phyloP scores from a whole-genome alignment of 495 filamentous ascomycete genomes.

The Neurospora sp. region DNA sequence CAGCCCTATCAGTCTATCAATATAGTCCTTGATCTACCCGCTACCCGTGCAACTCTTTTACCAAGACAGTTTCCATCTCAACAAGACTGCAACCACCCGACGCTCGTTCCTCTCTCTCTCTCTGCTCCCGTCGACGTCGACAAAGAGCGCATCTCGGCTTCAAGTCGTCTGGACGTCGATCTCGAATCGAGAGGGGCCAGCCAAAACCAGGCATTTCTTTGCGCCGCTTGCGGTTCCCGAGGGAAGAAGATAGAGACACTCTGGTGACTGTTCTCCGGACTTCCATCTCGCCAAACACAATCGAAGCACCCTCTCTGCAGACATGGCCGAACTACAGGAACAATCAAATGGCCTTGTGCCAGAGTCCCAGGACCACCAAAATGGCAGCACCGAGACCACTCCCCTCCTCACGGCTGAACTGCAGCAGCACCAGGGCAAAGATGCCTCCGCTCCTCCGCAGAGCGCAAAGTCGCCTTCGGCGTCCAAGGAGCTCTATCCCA shows the following conservation, averaged over 20 bases:
- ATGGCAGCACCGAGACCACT: neutral
- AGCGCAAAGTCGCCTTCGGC: conserved; percentile 13
- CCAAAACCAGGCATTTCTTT: neutral
- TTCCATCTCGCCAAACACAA: neutral
- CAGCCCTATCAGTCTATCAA: neutral
- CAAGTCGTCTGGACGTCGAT: neutral
- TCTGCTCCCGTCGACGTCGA: neutral
- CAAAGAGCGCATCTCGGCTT: neutral
- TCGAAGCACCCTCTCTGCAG: neutral
- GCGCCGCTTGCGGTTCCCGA: neutral
- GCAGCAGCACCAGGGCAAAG: conserved; percentile 5
- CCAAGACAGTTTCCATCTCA: neutral
- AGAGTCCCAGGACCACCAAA: neutral
- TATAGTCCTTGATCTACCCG: neutral
- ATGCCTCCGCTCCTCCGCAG: conserved; percentile 10
- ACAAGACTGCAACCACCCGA: neutral
- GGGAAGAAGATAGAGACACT: neutral
- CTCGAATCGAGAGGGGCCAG: neutral
- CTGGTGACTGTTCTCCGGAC: neutral
- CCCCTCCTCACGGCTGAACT: conserved; percentile 10
- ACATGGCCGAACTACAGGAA: neutral
- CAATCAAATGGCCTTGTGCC: neutral
- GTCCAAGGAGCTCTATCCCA: conserved; percentile 52
- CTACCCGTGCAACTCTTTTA: neutral
- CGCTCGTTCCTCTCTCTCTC: neutral